A percentile compares a stretch with the other conserved stretches of the same genome.
These are phyloP conservation scores for Leptomonas seymouri DNA, from an alignment of 208 protist species.

Conservation along the genomic window DNA sequence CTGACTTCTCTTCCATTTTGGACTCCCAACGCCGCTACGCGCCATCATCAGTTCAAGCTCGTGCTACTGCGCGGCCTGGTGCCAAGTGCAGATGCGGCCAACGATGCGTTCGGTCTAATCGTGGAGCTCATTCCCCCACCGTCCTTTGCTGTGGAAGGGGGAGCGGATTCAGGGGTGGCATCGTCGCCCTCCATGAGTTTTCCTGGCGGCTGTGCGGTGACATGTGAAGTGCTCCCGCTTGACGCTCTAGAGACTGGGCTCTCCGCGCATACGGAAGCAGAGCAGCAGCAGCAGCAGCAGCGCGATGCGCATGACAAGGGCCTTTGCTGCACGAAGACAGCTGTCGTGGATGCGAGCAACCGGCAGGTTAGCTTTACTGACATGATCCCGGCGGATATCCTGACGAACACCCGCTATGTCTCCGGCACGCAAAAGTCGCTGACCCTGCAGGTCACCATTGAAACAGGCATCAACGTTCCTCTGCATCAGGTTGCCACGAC, in stretches of 20 bases:
- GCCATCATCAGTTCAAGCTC: constrained; percentile 69
- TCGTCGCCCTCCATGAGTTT: constrained; percentile 11
- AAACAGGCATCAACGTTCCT: constrained; percentile 62
- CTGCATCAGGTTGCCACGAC: constrained; percentile 60
- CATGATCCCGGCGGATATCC: constrained; percentile 46
- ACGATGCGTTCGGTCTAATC: constrained; percentile 60
- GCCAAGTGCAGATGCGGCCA: constrained; percentile 14
- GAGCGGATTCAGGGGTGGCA: neutral
- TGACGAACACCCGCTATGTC: constrained; percentile 38
- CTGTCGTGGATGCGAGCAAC: constrained; percentile 28
- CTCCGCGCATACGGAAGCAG: neutral
- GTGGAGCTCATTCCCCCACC: constrained; percentile 73
- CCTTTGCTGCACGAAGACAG: constrained; percentile 33
- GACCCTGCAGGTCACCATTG: constrained; percentile 56
- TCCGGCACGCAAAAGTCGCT: constrained; percentile 34
- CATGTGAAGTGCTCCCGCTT: constrained; percentile 43
- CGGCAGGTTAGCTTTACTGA: constrained; percentile 58
- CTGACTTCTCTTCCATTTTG: constrained; percentile 81
- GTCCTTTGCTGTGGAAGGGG: neutral
- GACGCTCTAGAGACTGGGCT: neutral
- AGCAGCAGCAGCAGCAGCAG: constrained; percentile 3
- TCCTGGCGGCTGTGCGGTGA: constrained; percentile 60
- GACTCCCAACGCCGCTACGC: constrained; percentile 57
- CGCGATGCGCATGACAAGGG: constrained; percentile 11
- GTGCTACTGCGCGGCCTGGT: constrained; percentile 72